phyloP scores from a whole-genome alignment of 176 grass and related monocot species.

The Triticum turgidum region DNA sequence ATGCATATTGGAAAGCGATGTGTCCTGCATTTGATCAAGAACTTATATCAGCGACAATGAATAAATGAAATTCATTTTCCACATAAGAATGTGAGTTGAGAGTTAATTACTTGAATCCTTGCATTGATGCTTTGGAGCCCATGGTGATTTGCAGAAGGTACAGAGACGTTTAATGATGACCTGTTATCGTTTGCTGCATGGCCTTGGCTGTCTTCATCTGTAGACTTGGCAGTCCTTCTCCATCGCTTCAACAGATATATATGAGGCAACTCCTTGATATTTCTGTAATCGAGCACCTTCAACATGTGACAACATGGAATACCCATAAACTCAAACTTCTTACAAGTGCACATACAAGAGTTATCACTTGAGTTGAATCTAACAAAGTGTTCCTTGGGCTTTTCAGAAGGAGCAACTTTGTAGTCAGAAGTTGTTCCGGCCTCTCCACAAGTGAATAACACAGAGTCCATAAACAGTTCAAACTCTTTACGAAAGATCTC shows the following conservation, averaged over 20 bases:
- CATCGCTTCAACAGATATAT: conserved; percentile 89
- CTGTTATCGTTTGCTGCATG: conserved; percentile 43
- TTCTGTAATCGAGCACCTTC: conserved; percentile 94
- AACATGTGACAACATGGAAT: conserved; percentile 93
- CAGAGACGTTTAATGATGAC: conserved; percentile 27
- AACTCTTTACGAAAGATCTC: conserved; percentile 97
- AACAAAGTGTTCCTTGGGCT: conserved; percentile 84
- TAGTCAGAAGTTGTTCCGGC: conserved; percentile 69
- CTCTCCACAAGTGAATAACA: conserved; percentile 79
- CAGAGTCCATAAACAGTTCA: conserved; percentile 97
- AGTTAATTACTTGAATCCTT: conserved; percentile 56
- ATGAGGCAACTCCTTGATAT: conserved; percentile 96
- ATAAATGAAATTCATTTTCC: neutral
- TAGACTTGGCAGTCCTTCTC: conserved; percentile 89
- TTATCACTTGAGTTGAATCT: conserved; percentile 81
- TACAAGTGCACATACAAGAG: conserved; percentile 87
- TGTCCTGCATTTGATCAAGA: conserved; percentile 42
- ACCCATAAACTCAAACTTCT: conserved; percentile 93
- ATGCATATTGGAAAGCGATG: conserved; percentile 43
- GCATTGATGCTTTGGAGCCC: conserved; percentile 40
- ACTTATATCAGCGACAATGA: conserved; percentile 3
- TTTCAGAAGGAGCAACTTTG: conserved; percentile 79
- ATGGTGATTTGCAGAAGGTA: conserved; percentile 46
- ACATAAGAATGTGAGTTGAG: neutral
- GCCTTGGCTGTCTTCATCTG: conserved; percentile 44